phyloP scores from a whole-genome alignment of 2,329 filamentous ascomycete species.

The Verticillium nubilum region DNA sequence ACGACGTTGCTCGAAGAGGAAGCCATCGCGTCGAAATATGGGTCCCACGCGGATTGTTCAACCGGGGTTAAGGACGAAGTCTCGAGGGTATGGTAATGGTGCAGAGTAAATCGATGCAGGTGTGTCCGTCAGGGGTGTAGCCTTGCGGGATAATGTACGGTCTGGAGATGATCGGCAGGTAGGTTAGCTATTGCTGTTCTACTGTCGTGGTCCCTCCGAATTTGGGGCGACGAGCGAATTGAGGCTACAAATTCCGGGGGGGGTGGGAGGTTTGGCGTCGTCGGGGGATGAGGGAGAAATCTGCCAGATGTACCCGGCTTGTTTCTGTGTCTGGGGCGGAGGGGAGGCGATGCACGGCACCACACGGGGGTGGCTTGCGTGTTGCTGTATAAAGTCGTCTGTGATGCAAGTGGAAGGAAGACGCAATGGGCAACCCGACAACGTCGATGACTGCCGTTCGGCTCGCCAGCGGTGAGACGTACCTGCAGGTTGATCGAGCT shows the following conservation, averaged over 20 bases:
- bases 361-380: background rate
- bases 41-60: constrained; percentile 16
- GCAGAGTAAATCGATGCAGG: background rate
- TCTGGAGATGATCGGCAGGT: background rate
- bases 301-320: constrained; percentile 1
- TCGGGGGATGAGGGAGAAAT: background rate
- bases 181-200: background rate
- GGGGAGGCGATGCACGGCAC: constrained; percentile 1
- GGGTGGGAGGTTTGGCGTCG: background rate
- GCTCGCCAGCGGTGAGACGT: background rate
- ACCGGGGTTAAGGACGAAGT: constrained; percentile 10
- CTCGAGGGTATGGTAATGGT: background rate
- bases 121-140: background rate
- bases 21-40: constrained; percentile 53
- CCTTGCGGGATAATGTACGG: background rate
- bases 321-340: constrained; percentile 1
- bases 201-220: background rate
- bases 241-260: background rate
- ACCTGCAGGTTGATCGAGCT: constrained; percentile 1
- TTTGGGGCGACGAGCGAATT: background rate
- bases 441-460: background rate
- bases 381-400: background rate
- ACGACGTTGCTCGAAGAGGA: constrained; percentile 95
- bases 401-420: background rate
- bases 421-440: background rate